Conservation (phyloP, 345 rosid species). For the Eucalyptus melliodora region DNA sequence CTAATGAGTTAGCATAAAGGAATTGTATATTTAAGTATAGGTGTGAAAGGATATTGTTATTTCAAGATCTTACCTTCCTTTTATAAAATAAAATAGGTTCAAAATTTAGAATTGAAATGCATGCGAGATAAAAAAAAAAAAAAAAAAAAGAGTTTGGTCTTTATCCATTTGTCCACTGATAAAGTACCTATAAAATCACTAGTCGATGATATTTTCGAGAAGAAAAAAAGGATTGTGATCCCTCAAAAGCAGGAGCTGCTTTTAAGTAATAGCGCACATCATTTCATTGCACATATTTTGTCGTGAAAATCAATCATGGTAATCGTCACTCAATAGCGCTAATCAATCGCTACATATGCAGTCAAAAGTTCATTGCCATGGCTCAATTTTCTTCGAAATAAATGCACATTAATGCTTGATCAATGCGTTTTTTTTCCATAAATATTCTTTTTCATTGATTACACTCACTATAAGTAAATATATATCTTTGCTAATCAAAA, state of each 20-base stretch:
- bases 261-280: not conserved
- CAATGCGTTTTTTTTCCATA: not conserved
- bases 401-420: not conserved
- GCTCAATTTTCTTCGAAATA: not conserved
- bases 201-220: not conserved
- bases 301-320: not conserved
- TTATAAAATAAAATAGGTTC: not conserved
- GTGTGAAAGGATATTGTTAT: no score
- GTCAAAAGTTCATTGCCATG: not conserved
- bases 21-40: not conserved
- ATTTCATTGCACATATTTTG: not conserved
- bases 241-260: not conserved
- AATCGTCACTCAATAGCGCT: not conserved
- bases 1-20: not conserved
- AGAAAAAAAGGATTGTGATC: not conserved
- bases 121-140: not conserved
- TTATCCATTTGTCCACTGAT: not conserved
- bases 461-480: not conserved
- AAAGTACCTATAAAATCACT: not conserved
- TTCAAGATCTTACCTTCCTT: not conserved
- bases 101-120: not conserved
- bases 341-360: not conserved
- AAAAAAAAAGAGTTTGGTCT: not conserved
- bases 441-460: no score
- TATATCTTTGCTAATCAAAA: not conserved